Evolutionary conservation across 140 eudicot genomes (phyloP).

Genomic region (Anethum foeniculum): DNA sequence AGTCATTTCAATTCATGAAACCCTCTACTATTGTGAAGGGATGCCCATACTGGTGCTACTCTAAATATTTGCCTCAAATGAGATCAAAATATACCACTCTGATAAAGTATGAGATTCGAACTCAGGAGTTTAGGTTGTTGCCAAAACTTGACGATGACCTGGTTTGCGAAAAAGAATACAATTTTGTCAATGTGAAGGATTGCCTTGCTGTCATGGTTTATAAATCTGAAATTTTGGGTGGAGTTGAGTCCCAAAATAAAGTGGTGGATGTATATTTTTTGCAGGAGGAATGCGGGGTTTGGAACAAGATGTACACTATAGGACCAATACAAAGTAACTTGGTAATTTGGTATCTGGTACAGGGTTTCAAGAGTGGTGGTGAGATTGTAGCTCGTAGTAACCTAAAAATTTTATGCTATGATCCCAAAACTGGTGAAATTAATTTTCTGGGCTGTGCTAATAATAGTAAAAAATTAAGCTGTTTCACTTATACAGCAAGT

Average conservation of each 20-base stretch:
- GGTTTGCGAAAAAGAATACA: neutral
- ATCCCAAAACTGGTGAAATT: neutral
- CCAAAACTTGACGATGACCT: too few relatives aligned
- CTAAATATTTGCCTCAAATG: too few relatives aligned
- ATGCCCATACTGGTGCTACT: too few relatives aligned
- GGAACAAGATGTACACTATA: neutral
- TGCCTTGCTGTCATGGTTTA: neutral
- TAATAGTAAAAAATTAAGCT: neutral
- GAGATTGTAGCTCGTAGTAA: neutral
- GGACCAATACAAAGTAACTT: neutral
- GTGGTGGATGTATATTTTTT: neutral
- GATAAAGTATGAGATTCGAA: too few relatives aligned
- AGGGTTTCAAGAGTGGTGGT: neutral
- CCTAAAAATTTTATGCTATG: neutral
- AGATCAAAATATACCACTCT: too few relatives aligned
- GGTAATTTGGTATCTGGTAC: neutral
- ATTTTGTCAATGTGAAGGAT: neutral
- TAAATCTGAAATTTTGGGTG: neutral
- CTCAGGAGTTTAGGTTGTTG: too few relatives aligned
- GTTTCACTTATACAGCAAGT: neutral
- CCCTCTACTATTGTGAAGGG: too few relatives aligned
- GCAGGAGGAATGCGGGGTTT: neutral
- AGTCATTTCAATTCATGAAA: too few relatives aligned
- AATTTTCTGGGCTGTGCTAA: neutral
- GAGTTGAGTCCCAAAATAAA: neutral